Evolutionary conservation across 2,329 filamentous ascomycete genomes (phyloP).

Genomic region (Ophiostoma populinum): DNA sequence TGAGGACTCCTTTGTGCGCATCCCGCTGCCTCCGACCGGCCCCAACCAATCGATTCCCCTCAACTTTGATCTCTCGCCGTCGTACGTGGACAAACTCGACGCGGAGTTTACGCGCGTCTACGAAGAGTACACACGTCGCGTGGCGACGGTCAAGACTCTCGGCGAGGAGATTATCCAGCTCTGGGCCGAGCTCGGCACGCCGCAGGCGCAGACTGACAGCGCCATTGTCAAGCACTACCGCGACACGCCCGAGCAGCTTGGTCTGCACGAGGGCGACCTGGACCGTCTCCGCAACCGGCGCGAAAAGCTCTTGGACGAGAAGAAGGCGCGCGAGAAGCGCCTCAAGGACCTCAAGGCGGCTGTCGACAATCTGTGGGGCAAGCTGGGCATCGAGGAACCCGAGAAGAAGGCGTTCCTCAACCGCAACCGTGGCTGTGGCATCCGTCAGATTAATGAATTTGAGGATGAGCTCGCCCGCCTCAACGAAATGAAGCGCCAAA

Average conservation of each 20-base stretch:
- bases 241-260: slow-evolving; percentile 83
- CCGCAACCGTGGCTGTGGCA: slow-evolving; percentile 73
- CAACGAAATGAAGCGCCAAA: slow-evolving; percentile 87
- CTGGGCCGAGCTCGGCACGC: slow-evolving; percentile 89
- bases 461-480: slow-evolving; percentile 76
- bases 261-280: slow-evolving; percentile 77
- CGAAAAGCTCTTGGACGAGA: slow-evolving; percentile 77
- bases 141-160: slow-evolving; percentile 55
- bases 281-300: slow-evolving; percentile 52
- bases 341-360: slow-evolving; percentile 57
- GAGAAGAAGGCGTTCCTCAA: slow-evolving; percentile 78
- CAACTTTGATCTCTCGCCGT: slow-evolving; percentile 79
- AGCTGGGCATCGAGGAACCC: slow-evolving; percentile 63
- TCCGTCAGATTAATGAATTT: slow-evolving; percentile 88
- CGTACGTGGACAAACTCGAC: slow-evolving; percentile 76
- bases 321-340: slow-evolving; percentile 60
- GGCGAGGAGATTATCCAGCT: slow-evolving; percentile 80
- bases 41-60: slow-evolving; percentile 61
- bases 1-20: slow-evolving; percentile 70
- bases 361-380: slow-evolving; percentile 81
- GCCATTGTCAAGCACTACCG: slow-evolving; percentile 78
- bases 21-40: slow-evolving; percentile 68
- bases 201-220: slow-evolving; percentile 79
- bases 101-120: slow-evolving; percentile 87
- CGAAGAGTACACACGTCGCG: slow-evolving; percentile 80